phyloP scores from a whole-genome alignment of 257 asterid species.

The Nicotiana obtusifolia region DNA sequence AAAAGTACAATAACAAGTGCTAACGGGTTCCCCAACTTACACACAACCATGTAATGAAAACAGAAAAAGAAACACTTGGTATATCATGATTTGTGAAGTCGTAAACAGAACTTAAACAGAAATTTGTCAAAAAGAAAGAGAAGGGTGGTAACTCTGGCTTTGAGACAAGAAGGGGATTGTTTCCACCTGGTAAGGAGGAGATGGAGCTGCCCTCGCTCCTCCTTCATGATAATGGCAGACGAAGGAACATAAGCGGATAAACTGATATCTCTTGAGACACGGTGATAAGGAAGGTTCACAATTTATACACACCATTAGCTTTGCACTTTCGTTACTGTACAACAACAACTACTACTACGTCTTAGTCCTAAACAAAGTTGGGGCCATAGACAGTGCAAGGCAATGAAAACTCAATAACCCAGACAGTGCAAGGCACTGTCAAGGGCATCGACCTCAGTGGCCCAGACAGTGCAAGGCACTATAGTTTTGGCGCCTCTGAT shows the following conservation, averaged over 20 bases:
- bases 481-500: too few relatives aligned
- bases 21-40: neutral
- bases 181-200: conserved; percentile 3
- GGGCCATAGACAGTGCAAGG: too few relatives aligned
- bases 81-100: neutral
- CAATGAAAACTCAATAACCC: too few relatives aligned
- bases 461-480: too few relatives aligned
- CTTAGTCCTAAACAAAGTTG: too few relatives aligned
- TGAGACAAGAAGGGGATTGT: neutral
- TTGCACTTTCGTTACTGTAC: neutral
- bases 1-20: neutral
- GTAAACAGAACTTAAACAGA: neutral
- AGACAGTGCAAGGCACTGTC: too few relatives aligned
- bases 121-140: neutral
- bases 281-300: neutral
- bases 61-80: conserved; percentile 6
- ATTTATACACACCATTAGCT: neutral
- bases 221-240: neutral
- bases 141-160: neutral
- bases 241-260: neutral
- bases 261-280: neutral
- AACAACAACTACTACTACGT: too few relatives aligned
- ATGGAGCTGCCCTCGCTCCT: neutral
- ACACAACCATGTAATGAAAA: neutral
- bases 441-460: too few relatives aligned